A percentile compares a stretch with the other conserved stretches of the same genome.
These are phyloP conservation scores for Ramularia endophylla DNA, from an alignment of 2,329 filamentous ascomycete species.

Conservation along the genomic window DNA sequence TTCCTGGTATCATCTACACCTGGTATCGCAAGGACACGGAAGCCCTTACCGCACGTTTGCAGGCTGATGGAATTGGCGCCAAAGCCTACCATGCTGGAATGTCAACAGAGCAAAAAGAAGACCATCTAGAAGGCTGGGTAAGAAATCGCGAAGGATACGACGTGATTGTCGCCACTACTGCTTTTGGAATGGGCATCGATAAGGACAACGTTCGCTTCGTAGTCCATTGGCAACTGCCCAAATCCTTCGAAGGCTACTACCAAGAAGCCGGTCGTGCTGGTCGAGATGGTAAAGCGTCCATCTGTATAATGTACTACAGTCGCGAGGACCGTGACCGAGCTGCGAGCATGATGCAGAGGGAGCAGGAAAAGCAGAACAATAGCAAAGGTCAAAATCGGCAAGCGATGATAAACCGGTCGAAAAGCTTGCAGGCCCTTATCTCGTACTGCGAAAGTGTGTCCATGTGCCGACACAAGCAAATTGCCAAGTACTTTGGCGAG, in stretches of 20 bases:
- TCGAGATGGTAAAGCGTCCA: slow-evolving; percentile 77
- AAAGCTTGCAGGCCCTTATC: slow-evolving; percentile 54
- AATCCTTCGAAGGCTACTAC: slow-evolving; percentile 93
- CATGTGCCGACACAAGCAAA: slow-evolving; percentile 67
- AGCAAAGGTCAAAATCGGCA: slow-evolving; percentile 30
- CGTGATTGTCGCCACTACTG: slow-evolving; percentile 90
- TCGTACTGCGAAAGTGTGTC: slow-evolving; percentile 74
- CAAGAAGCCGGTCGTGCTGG: slow-evolving; percentile 92
- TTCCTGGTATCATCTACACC: slow-evolving; percentile 76
- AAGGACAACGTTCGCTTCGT: slow-evolving; percentile 94
- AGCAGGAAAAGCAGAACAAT: slow-evolving; percentile 33
- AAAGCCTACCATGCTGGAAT: slow-evolving; percentile 68
- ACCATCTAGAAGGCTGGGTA: slow-evolving; percentile 67
- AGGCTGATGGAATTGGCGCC: slow-evolving; percentile 64
- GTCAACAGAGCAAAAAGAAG: slow-evolving; percentile 59
- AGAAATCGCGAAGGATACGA: slow-evolving; percentile 71
- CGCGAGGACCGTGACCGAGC: slow-evolving; percentile 78
- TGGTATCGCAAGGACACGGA: slow-evolving; percentile 71
- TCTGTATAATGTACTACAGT: slow-evolving; percentile 87
- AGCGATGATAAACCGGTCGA: slow-evolving; percentile 35
- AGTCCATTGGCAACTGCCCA: slow-evolving; percentile 87
- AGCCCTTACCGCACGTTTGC: slow-evolving; percentile 58
- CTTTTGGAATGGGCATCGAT: slow-evolving; percentile 97
- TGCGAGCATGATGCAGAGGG: slow-evolving; percentile 46
- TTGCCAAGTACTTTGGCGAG: slow-evolving; percentile 75